Conservation (phyloP, 23 red algal species). For the Gracilaria gracilis region DNA sequence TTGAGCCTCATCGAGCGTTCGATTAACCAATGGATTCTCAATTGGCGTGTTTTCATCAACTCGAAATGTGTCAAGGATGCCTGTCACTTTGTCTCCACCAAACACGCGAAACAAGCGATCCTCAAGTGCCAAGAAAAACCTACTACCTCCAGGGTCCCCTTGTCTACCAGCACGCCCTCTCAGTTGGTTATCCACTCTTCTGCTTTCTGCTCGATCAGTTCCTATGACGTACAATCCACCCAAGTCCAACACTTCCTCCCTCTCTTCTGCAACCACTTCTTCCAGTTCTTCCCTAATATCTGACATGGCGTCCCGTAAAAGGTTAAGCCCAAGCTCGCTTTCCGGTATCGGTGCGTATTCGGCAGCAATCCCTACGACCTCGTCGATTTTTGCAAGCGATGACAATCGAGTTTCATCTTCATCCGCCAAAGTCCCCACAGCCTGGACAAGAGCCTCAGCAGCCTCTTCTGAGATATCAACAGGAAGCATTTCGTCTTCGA, state of each 20-base stretch:
- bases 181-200: constrained; percentile 97
- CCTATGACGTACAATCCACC: constrained; percentile 97
- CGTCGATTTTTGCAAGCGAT: constrained; percentile 55
- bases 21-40: constrained; percentile 84
- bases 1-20: constrained; percentile 84
- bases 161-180: constrained; percentile 95
- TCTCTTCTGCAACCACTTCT: constrained; percentile 61
- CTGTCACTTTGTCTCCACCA: constrained; percentile 91
- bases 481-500: constrained; percentile 73
- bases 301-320: constrained; percentile 45
- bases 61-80: constrained; percentile 88
- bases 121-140: constrained; percentile 96
- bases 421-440: constrained; percentile 6
- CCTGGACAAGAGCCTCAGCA: not conserved
- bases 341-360: constrained; percentile 57
- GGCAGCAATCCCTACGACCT: constrained; percentile 68
- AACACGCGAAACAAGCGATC: constrained; percentile 92
- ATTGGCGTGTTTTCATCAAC: constrained; percentile 94
- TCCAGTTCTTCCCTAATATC: constrained; percentile 61
- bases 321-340: constrained; percentile 16
- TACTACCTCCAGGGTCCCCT: constrained; percentile 92
- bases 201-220: constrained; percentile 92
- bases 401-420: constrained; percentile 9
- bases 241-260: constrained; percentile 79
- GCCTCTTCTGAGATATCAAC: constrained; percentile 55